Evolutionary conservation across 306 rosid genomes (phyloP), one percentile per base, ranked within the genome.

Genomic region (Vicia sativa): DNA sequence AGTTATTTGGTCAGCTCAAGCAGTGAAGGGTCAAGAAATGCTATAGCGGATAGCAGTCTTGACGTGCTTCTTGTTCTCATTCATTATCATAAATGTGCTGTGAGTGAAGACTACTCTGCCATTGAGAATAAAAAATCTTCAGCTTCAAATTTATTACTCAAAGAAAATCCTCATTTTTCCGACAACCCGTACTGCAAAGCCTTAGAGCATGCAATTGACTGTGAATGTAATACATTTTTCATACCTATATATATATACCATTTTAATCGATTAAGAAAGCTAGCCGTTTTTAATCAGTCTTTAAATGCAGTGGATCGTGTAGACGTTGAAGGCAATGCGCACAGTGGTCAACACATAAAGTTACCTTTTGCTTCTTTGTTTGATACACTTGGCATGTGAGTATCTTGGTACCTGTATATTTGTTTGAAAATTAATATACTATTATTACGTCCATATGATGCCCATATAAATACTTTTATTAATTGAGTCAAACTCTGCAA

Each of bases 351-450:
- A 26, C 77, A 88, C 63, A 86, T 90, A 80, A 87, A 90, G 87
- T 79, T 95, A 28, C 95, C 99, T 37, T 95, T 95, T 82, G 97
- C 99, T 52, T 68, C 90, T 6, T 79, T 95, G 75, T 95, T 90
- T 39, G 95, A 90, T 80, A 89, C 96, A 57, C 89, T 95, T 74
- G 97, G 99, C 80, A 71, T 49, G 99, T 95, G 71, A 87, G 99
- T 82, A 54, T 59, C 21, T 73, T 12, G 56, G 48, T 71, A 21
- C 65, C 34, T 65, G 23, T 63, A 61, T 54, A 31, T 2, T 3
- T 37, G 31, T 62, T 73, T 71, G 68, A 50, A 63, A 26, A 55
- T 49, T 46, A 65, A 48, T 55, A 21, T 59, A 35, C 66, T 52
- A 58, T 25, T 57, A 34, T 56, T 53, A 66, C 14, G 39, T 53